These are phyloP conservation scores for Chlamydomonas asymmetrica DNA, from an alignment of 139 green algal genomes.

Conservation along the genomic window DNA sequence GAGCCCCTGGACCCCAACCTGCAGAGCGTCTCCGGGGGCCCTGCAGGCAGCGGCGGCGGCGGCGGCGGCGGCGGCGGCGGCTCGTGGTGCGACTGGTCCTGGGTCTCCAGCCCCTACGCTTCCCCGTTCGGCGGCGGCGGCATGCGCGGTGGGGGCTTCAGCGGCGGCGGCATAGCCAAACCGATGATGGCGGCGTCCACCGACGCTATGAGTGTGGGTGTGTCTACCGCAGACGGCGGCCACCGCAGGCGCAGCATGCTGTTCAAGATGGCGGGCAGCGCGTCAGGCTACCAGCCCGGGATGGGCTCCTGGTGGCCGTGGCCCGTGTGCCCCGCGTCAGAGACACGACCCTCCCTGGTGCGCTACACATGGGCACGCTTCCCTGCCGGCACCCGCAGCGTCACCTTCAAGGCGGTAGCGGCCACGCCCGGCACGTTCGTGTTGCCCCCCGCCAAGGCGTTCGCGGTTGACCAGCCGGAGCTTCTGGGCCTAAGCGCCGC, in stretches of 20 bases:
- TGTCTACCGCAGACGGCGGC: no score
- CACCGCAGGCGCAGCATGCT: no score
- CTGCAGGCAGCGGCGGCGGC: background rate
- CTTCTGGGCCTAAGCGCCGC: conserved; percentile 45
- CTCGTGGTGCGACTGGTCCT: background rate
- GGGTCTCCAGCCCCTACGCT: no score
- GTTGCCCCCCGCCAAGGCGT: conserved; percentile 58
- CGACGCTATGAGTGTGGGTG: background rate
- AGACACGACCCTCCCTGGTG: conserved; percentile 37
- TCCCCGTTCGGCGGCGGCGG: no score
- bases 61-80: background rate
- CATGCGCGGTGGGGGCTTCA: no score
- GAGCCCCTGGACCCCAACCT: conserved; percentile 65
- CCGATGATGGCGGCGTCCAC: no score
- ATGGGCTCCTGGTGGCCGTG: conserved; percentile 39
- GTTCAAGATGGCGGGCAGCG: no score
- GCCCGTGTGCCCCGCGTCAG: conserved; percentile 30
- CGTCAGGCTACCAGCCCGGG: no score
- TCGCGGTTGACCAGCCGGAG: conserved; percentile 60
- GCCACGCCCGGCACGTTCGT: conserved; percentile 55
- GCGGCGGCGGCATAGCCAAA: no score
- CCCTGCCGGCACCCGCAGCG: conserved; percentile 42
- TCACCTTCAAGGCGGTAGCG: conserved; percentile 55
- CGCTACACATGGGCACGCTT: conserved; percentile 46
- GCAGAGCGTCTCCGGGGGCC: background rate